phyloP scores from a whole-genome alignment of 768 basidiomycete genomes.

The Naganishia onofrii region DNA sequence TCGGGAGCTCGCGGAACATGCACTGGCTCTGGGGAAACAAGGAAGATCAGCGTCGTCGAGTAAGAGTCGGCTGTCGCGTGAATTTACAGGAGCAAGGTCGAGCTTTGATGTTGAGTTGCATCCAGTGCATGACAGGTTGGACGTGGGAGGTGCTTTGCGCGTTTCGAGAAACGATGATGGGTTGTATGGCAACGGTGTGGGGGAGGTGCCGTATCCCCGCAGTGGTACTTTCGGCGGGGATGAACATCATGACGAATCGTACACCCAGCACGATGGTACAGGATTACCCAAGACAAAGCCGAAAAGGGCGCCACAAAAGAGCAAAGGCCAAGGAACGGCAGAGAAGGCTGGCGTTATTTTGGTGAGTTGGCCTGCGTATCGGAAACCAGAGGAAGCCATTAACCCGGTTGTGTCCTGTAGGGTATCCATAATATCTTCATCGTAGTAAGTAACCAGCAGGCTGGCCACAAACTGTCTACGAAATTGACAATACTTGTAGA shows the following conservation, averaged over 20 bases:
- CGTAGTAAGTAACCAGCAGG: conserved; percentile 55
- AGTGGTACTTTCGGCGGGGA: background rate
- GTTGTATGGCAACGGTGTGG: background rate
- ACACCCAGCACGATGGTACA: conserved; percentile 36
- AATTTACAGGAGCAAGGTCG: background rate
- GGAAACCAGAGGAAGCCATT: too few relatives aligned
- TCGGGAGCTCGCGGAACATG: conserved; percentile 10
- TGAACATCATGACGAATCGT: conserved; percentile 43
- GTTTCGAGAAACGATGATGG: background rate
- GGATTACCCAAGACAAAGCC: conserved; percentile 42
- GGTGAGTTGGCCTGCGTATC: conserved; percentile 55
- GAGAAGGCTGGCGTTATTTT: conserved; percentile 85
- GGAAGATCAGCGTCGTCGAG: conserved; percentile 1
- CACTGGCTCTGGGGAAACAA: background rate
- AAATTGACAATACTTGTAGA: conserved; percentile 32
- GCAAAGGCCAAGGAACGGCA: conserved; percentile 52
- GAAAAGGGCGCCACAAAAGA: conserved; percentile 32
- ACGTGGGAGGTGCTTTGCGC: background rate
- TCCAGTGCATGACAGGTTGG: background rate
- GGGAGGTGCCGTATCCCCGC: background rate
- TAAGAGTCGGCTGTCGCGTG: conserved; percentile 7
- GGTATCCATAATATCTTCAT: conserved; percentile 94
- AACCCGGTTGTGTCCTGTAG: conserved; percentile 39
- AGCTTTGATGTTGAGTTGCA: conserved; percentile 3
- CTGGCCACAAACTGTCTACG: background rate